Conservation (phyloP, 2,329 filamentous ascomycete genomes). For the Sporothrix variecibatus region DNA sequence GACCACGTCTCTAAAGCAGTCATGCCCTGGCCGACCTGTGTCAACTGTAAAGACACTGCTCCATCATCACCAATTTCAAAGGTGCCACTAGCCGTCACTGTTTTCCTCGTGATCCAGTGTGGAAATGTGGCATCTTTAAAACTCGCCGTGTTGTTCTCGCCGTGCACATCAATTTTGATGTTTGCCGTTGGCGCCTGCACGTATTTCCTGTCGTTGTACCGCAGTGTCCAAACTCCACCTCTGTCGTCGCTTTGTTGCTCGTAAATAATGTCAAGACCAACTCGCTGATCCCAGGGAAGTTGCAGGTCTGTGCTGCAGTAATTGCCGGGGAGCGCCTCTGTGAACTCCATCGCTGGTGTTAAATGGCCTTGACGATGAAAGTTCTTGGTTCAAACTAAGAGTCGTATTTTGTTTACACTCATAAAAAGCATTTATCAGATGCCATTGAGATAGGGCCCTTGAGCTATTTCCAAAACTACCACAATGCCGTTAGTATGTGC, state of each 20-base stretch:
- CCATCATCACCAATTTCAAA: background rate
- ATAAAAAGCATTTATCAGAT: too few species aligned
- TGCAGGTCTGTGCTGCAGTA: background rate
- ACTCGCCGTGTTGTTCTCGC: background rate
- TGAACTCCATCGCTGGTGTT: too few species aligned
- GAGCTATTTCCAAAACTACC: too few species aligned
- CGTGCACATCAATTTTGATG: background rate
- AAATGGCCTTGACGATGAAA: too few species aligned
- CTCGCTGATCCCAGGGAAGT: background rate
- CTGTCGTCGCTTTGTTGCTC: too few species aligned
- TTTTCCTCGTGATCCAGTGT: background rate
- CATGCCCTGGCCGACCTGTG: background rate
- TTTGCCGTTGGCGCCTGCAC: background rate
- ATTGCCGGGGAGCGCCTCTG: background rate
- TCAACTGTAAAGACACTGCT: background rate
- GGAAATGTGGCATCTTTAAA: background rate
- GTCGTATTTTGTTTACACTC: too few species aligned
- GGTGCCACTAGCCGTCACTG: background rate
- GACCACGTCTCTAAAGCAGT: background rate
- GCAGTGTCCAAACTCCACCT: background rate
- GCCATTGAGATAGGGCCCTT: too few species aligned
- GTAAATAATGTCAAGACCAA: background rate
- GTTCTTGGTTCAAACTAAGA: too few species aligned
- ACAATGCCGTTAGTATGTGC: too few species aligned
- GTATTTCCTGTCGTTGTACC: slow-evolving; percentile 5